Evolutionary conservation across 805 yeast genomes (phyloP).

Genomic region (Saccharomycopsis fermentans): DNA sequence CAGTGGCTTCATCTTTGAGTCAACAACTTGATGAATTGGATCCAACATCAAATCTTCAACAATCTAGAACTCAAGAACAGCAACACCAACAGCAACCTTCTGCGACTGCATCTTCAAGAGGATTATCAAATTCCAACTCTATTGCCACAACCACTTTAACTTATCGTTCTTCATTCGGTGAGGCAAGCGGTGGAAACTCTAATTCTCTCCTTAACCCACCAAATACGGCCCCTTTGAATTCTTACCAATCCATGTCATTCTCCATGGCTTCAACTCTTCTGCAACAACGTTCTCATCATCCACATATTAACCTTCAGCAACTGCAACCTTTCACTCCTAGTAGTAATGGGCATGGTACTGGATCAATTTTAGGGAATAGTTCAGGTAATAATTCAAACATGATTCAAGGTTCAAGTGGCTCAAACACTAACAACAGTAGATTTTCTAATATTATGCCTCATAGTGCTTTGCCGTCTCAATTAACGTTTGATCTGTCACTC

Average conservation of each 20-base stretch:
- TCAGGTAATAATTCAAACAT: not conserved
- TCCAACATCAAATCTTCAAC: conserved; percentile 13
- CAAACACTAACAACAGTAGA: not conserved
- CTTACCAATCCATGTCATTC: not conserved
- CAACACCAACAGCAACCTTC: conserved; percentile 16
- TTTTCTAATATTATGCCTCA: not conserved
- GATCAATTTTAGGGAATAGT: not conserved
- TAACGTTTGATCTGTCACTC: not conserved
- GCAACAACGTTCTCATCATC: not conserved
- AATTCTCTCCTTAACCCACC: conserved; percentile 1
- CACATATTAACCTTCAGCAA: not conserved
- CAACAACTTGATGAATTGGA: not conserved
- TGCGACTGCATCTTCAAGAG: not conserved
- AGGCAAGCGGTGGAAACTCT: not conserved
- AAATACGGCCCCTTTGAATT: not conserved
- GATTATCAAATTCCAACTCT: not conserved
- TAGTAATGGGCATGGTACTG: not conserved
- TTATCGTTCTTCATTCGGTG: not conserved
- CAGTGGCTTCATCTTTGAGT: not conserved
- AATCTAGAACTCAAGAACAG: conserved; percentile 17
- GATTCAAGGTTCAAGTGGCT: not conserved
- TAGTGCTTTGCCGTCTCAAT: not conserved
- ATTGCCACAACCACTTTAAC: not conserved
- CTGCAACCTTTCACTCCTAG: not conserved
- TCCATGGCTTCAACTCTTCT: not conserved